Evolutionary conservation across 768 basidiomycete genomes (phyloP), one percentile per base, ranked within the genome.

Genomic region (Termitomyces titanicus): DNA sequence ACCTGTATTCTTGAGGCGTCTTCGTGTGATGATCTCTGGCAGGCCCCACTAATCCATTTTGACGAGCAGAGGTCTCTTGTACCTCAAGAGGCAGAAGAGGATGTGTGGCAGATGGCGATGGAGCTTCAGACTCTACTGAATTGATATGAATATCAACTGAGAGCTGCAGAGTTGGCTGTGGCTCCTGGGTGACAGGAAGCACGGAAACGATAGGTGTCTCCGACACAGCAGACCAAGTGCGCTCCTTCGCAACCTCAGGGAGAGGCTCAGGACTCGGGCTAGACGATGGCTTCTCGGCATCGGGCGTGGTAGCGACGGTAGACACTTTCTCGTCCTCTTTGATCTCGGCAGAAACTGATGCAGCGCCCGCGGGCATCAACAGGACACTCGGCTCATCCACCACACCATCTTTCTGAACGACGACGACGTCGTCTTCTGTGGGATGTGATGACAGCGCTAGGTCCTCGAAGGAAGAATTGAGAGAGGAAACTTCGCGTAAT

Each of bases 381-480:
- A 55, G 25, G 9, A 46, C 31, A 39, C 22, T 38, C 6, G 55
- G 20, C 17, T 56, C 17, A 12, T 33, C 35, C 5, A 25, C 10
- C 9, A 37, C 34, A 4, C 13, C 20, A 45, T 45, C 35, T 27
- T 45, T 38, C 33, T 42, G 54, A 20, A 43, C 24, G 18, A 39
- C 24, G 46, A 38, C 38, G n/a, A 48, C 13, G 20, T 44, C 55
- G 9, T 51, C 49, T 27, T 38, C 55, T 33, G 22, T 17, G 22
- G 40, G 55, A 15, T 39, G 43, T 8, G 44, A 15, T 15, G 55
- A 33, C 10, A 43, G 2, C 7, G 48, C 35, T 13, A 56, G 49
- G 27, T 56, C 55, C 43, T 56, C 55, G 44, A 56, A 56, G 40
- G 55, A 56, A 44, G 55, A 56, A 33, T 56, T 56, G 22, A 56